Percentiles rank a stretch among this genome's conserved stretches.
Conservation (phyloP, 1,139 yeast species). For the Meyerozyma sp. region DNA sequence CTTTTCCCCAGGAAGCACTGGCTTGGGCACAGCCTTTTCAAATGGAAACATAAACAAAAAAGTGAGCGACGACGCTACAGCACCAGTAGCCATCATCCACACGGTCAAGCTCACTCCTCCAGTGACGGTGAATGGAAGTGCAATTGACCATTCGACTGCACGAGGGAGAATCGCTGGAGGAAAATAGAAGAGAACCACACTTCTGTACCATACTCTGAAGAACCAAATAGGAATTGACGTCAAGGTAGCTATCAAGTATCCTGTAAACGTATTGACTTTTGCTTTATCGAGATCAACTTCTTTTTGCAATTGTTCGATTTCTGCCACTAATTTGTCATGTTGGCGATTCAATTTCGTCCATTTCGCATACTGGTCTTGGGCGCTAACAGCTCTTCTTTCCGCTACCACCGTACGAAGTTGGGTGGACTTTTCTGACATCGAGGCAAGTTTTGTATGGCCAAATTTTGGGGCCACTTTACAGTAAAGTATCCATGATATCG, state of each 20-base stretch:
- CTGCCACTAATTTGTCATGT: slow-evolving; percentile 51
- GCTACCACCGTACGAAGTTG: slow-evolving; percentile 45
- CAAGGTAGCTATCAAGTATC: slow-evolving; percentile 19
- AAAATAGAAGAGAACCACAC: slow-evolving; percentile 54
- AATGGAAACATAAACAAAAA: slow-evolving; percentile 27
- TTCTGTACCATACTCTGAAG: slow-evolving; percentile 53
- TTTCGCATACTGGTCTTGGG: slow-evolving; percentile 91
- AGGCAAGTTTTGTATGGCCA: slow-evolving; percentile 24
- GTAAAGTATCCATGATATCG: slow-evolving; percentile 38
- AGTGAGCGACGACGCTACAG: slow-evolving; percentile 22
- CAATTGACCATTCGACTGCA: slow-evolving; percentile 49
- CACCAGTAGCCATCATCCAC: slow-evolving; percentile 42
- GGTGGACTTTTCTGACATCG: slow-evolving; percentile 32
- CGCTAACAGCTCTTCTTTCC: slow-evolving; percentile 61
- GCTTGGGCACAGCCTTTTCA: slow-evolving; percentile 18
- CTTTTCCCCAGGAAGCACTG: slow-evolving; percentile 7
- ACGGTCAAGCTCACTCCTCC: slow-evolving; percentile 50
- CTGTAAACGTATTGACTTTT: slow-evolving; percentile 27
- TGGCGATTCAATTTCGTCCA: slow-evolving; percentile 92
- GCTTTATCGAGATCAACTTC: slow-evolving; percentile 32
- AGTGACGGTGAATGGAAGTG: slow-evolving; percentile 56
- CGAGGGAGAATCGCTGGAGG: slow-evolving; percentile 57
- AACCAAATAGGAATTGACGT: slow-evolving; percentile 45
- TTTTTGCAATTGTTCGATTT: slow-evolving; percentile 41
- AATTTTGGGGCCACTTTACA: slow-evolving; percentile 27